Base-by-base conservation (phyloP, 2,329 filamentous ascomycete species). In the Microcyclospora tardicrescens region DNA sequence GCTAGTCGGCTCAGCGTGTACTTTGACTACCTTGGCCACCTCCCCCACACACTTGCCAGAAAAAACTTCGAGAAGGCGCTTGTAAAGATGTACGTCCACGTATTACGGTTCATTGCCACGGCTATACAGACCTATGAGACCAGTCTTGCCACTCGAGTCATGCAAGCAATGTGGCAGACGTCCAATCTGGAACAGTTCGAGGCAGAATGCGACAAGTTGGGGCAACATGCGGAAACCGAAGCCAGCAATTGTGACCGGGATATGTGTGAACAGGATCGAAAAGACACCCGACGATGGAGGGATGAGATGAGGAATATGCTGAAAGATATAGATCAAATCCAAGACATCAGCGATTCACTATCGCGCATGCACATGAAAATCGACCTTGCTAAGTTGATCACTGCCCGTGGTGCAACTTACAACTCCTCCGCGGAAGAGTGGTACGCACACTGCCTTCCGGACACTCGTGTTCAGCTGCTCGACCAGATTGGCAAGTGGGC, bases 381-480 rank as follows among this genome's bases (percentile, higher is more conserved):
- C 16, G 40, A 43, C n/a, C 16, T 43, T 5, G n/a, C 33, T 11
- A 40, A 35, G 31, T 43, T 40, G 30, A 41, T 24, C 14, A 39
- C 30, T 24, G 47, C 37, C 6, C 14, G 31, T n/a, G 14, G 46
- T 10, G 51, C 51, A 32, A 38, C 45, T 2, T 53, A 51, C 37
- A 49, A 52, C 40, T 45, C 53, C n/a, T 47, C 40, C 12, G 13
- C 35, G 2, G 48, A 45, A 40, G 46, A 48, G 39, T 40, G 51
- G 38, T 40, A 53, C 24, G 41, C 40, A 19, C 16, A 19, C 27
- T 60, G 49, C 37, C 47, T 55, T 1, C 14, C 37, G 9, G 33
- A 41, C 11, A 58, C 56, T 10, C 46, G 54, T 16, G 41, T 48
- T 16, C 41, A 45, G 9, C 42, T 59, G 12, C 47, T 57, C 2